Evolutionary conservation across 768 basidiomycete genomes (phyloP).

Genomic region (Baorangia bicolor): DNA sequence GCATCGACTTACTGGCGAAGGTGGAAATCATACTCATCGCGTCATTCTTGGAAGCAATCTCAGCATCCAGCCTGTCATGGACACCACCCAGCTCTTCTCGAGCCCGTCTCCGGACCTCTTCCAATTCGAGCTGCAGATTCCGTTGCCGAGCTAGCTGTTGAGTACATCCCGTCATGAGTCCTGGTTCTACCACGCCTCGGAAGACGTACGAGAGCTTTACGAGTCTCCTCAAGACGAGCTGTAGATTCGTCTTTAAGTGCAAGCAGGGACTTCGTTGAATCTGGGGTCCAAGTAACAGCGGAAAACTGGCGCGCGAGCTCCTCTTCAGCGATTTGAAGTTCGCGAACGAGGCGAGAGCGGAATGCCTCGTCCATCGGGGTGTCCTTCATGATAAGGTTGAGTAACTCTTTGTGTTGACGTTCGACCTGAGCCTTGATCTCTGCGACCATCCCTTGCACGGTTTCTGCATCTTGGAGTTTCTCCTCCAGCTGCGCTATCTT

Average conservation of each 20-base stretch:
- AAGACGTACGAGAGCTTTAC: constrained; percentile 59
- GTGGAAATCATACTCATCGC: constrained; percentile 46
- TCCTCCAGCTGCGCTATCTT: constrained; percentile 62
- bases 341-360: constrained; percentile 58
- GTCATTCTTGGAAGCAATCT: constrained; percentile 54
- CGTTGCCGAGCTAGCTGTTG: constrained; percentile 64
- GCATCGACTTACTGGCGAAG: neutral
- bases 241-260: constrained; percentile 27
- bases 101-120: constrained; percentile 60
- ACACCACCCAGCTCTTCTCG: constrained; percentile 58
- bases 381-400: constrained; percentile 58
- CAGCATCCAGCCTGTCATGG: constrained; percentile 55
- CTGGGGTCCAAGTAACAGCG: constrained; percentile 32
- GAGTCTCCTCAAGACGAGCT: constrained; percentile 63
- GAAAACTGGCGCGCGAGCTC: constrained; percentile 25
- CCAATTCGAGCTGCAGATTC: constrained; percentile 60
- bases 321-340: constrained; percentile 62
- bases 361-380: constrained; percentile 60
- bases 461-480: constrained; percentile 57
- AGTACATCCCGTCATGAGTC: neutral
- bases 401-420: constrained; percentile 70
- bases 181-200: neutral
- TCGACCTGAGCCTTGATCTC: constrained; percentile 63
- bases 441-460: constrained; percentile 46
- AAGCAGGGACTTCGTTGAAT: constrained; percentile 52